Evolutionary conservation across 768 basidiomycete genomes (phyloP).

Genomic region (Leccinellum rugosiceps): DNA sequence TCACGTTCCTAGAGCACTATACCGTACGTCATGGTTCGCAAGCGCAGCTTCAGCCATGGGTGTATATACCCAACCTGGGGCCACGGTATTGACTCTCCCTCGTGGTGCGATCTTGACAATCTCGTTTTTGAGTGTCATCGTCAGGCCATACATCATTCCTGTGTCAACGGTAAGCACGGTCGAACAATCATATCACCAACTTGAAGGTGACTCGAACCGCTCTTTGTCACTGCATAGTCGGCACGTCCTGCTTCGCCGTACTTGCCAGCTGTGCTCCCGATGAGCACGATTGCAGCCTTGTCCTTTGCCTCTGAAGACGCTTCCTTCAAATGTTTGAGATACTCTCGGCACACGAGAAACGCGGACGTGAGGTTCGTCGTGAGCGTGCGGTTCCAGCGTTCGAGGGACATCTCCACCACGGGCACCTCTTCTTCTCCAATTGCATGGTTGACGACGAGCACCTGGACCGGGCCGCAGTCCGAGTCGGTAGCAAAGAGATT

Average conservation of each 20-base stretch:
- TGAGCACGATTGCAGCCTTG: slow-evolving; percentile 55
- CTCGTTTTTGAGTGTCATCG: slow-evolving; percentile 68
- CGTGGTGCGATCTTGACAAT: slow-evolving; percentile 68
- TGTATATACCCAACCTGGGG: slow-evolving; percentile 65
- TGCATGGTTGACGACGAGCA: slow-evolving; percentile 62
- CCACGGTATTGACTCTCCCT: slow-evolving; percentile 63
- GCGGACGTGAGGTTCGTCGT: slow-evolving; percentile 59
- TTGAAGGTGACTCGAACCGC: slow-evolving; percentile 40
- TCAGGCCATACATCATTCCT: slow-evolving; percentile 72
- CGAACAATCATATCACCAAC: not conserved
- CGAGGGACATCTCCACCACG: slow-evolving; percentile 54
- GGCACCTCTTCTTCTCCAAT: slow-evolving; percentile 44
- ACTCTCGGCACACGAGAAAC: slow-evolving; percentile 63
- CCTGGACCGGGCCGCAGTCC: slow-evolving; percentile 48
- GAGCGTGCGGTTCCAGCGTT: slow-evolving; percentile 59
- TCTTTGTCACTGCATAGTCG: slow-evolving; percentile 64
- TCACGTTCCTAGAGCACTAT: slow-evolving; percentile 65
- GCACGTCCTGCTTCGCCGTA: slow-evolving; percentile 64
- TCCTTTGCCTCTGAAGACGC: slow-evolving; percentile 41
- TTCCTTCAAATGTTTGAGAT: slow-evolving; percentile 43
- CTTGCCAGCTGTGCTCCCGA: slow-evolving; percentile 69
- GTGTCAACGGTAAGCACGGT: not conserved
- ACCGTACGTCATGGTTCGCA: slow-evolving; percentile 49
- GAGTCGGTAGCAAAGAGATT: slow-evolving; percentile 40
- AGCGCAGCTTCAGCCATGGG: slow-evolving; percentile 60